phyloP scores from a whole-genome alignment of 805 yeast species.

The Schwanniomyces sp. region DNA sequence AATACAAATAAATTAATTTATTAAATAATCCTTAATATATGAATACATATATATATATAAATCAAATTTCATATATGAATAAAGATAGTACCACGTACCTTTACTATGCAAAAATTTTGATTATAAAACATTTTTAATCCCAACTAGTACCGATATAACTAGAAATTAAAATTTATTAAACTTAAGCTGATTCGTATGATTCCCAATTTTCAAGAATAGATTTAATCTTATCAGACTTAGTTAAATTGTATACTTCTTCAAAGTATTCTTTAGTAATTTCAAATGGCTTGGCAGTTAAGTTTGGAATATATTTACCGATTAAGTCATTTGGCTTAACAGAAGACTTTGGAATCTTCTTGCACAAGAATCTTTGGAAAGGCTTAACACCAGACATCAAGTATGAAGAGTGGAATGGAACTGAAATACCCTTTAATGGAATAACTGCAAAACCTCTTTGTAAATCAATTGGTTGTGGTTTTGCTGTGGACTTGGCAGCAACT shows the following conservation, averaged over 20 bases:
- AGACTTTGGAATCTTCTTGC: constrained; percentile 91
- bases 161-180: background rate
- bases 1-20: constrained; percentile 1
- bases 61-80: background rate
- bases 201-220: constrained; percentile 95
- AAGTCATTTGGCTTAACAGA: constrained; percentile 94
- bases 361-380: constrained; percentile 97
- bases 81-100: constrained; percentile 3
- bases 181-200: constrained; percentile 57
- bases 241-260: constrained; percentile 90
- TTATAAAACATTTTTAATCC: background rate
- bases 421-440: constrained; percentile 96
- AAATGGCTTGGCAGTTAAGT: constrained; percentile 97
- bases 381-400: constrained; percentile 97
- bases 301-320: constrained; percentile 95
- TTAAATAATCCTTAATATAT: constrained; percentile 4
- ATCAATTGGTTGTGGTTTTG: constrained; percentile 95
- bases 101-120: background rate
- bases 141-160: background rate
- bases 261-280: constrained; percentile 95
- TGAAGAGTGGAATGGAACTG: constrained; percentile 99
- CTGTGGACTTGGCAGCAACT: constrained; percentile 75
- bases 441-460: constrained; percentile 98
- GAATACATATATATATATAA: background rate
- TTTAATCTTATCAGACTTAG: constrained; percentile 89